phyloP scores from a whole-genome alignment of 2,329 filamentous ascomycete genomes.

The Aspergillus melleus region DNA sequence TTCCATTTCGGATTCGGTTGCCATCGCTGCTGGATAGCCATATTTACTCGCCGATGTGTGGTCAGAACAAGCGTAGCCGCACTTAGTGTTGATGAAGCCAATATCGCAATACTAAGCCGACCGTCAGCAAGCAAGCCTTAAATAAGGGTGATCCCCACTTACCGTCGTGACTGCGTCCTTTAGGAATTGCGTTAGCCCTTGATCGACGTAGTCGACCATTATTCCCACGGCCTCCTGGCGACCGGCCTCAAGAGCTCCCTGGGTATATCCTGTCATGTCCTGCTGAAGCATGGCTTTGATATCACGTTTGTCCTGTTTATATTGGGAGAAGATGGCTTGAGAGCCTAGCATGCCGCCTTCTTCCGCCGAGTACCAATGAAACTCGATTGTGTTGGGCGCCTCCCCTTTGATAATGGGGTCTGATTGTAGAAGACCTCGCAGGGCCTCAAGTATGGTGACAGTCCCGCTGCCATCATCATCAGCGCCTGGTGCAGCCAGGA shows the following conservation, averaged over 20 bases:
- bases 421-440: constrained; percentile 77
- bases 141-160: constrained; percentile 21
- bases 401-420: constrained; percentile 69
- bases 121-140: constrained; percentile 6
- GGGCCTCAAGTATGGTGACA: constrained; percentile 89
- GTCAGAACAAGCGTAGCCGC: constrained; percentile 79
- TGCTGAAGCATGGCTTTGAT: constrained; percentile 98
- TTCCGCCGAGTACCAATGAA: constrained; percentile 94
- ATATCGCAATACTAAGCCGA: constrained; percentile 76
- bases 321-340: constrained; percentile 83
- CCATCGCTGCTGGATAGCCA: constrained; percentile 65
- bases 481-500: constrained; percentile 85
- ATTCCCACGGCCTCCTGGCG: constrained; percentile 84
- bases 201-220: constrained; percentile 87
- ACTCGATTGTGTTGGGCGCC: constrained; percentile 84
- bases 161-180: constrained; percentile 77
- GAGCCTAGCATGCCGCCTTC: constrained; percentile 84
- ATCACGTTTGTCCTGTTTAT: constrained; percentile 70
- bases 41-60: constrained; percentile 67
- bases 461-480: constrained; percentile 93
- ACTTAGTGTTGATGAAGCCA: constrained; percentile 82
- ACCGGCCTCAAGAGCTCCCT: constrained; percentile 79
- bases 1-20: constrained; percentile 62
- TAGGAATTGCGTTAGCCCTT: constrained; percentile 81
- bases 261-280: constrained; percentile 92